Evolutionary conservation across 805 yeast genomes (phyloP).

Genomic region (Blastobotrys robertii): DNA sequence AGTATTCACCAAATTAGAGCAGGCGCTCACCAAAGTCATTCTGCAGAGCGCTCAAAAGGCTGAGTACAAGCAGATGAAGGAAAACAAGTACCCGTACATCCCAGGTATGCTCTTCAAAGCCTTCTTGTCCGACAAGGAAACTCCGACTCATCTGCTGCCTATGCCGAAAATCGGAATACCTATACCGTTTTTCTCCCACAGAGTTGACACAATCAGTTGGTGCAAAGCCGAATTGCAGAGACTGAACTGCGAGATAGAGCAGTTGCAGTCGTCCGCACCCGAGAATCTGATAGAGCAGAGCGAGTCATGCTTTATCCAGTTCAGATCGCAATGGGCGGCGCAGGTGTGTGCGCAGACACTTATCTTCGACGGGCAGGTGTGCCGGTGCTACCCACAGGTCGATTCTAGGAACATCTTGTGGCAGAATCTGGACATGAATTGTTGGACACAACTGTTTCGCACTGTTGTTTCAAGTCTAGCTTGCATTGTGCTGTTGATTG

Average conservation of each 20-base stretch:
- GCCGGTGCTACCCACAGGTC: slow-evolving; percentile 29
- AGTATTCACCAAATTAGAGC: slow-evolving; percentile 32
- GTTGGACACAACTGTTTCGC: slow-evolving; percentile 31
- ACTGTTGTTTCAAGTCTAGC: slow-evolving; percentile 36
- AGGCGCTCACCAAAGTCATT: slow-evolving; percentile 32
- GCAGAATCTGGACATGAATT: slow-evolving; percentile 42
- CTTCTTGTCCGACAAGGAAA: slow-evolving; percentile 52
- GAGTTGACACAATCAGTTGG: slow-evolving; percentile 62
- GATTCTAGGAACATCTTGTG: slow-evolving; percentile 65
- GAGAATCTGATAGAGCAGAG: slow-evolving; percentile 27
- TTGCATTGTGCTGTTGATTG: slow-evolving; percentile 42
- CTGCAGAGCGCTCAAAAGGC: slow-evolving; percentile 1
- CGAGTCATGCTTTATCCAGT: slow-evolving; percentile 46
- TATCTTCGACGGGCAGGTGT: slow-evolving; percentile 27
- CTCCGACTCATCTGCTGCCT: slow-evolving; percentile 40
- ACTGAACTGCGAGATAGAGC: slow-evolving; percentile 48
- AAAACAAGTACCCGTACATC: slow-evolving; percentile 13
- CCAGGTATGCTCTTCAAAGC: slow-evolving; percentile 20
- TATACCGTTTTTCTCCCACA: slow-evolving; percentile 51
- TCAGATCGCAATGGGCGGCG: slow-evolving; percentile 46
- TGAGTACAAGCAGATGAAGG: slow-evolving; percentile 9
- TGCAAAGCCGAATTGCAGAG: slow-evolving; percentile 55
- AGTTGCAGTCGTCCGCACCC: slow-evolving; percentile 43
- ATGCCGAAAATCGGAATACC: slow-evolving; percentile 6
- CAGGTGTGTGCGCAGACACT: slow-evolving; percentile 55